phyloP scores from a whole-genome alignment of 306 rosid species.

The Quercus dentata region DNA sequence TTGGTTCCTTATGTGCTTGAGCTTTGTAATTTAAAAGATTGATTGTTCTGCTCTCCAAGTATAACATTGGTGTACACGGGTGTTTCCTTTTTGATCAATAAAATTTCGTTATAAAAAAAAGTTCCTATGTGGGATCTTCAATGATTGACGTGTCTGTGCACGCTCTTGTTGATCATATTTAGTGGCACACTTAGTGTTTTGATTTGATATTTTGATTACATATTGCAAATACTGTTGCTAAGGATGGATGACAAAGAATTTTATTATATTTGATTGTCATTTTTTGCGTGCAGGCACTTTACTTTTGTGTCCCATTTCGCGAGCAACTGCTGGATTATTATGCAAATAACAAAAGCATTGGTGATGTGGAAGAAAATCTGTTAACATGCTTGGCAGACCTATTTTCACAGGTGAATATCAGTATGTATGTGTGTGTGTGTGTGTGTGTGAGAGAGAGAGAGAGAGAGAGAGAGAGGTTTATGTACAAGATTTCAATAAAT shows the following conservation, averaged over 20 bases:
- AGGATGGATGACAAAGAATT: background rate
- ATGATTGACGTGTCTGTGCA: background rate
- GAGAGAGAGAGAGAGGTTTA: too few species aligned
- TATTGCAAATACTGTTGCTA: background rate
- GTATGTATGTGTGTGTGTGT: too few species aligned
- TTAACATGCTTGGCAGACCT: constrained; percentile 96
- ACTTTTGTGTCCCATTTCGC: constrained; percentile 98
- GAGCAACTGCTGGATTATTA: constrained; percentile 88
- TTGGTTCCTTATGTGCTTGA: too few species aligned
- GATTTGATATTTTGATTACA: background rate
- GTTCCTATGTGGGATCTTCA: background rate
- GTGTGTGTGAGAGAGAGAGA: accelerated
- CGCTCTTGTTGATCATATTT: background rate
- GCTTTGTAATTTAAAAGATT: too few species aligned
- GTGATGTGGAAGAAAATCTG: constrained; percentile 89
- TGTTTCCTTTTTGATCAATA: too few species aligned
- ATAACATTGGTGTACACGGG: too few species aligned
- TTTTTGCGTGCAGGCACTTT: constrained; percentile 73
- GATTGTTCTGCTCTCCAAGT: too few species aligned
- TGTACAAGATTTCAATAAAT: too few species aligned
- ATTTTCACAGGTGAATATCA: constrained; percentile 74
- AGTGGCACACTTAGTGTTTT: background rate
- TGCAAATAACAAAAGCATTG: constrained; percentile 64
- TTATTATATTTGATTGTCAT: background rate
- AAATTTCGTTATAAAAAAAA: too few species aligned